A percentile compares a stretch with the other conserved stretches of the same genome.
phyloP scores from a whole-genome alignment of 169 alveolate species.

The Amoebophrya sp. region DNA sequence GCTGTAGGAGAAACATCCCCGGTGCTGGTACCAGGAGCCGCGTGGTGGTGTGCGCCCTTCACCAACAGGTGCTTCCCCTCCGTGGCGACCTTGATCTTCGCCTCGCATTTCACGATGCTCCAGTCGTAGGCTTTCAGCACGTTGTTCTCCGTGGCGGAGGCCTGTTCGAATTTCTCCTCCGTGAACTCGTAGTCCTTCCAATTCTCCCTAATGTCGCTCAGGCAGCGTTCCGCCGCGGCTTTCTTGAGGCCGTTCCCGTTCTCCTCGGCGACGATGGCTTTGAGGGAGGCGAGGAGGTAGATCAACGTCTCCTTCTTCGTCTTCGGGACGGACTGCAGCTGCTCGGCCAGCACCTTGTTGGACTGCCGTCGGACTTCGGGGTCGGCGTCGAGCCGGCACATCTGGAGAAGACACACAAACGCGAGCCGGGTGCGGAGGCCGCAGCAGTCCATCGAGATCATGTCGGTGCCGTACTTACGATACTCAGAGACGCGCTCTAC shows the following conservation, averaged over 20 bases:
- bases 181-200: neutral
- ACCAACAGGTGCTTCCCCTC: neutral
- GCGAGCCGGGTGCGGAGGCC: neutral
- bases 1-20: no score
- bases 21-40: no score
- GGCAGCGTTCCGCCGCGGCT: neutral
- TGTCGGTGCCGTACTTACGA: neutral
- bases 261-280: neutral
- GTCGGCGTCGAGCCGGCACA: neutral
- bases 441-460: neutral
- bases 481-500: neutral
- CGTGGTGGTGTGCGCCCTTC: neutral
- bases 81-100: no score
- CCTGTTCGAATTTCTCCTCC: neutral
- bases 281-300: neutral
- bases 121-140: neutral
- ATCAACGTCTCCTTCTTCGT: neutral
- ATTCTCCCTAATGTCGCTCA: neutral
- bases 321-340: constrained; percentile 1
- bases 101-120: neutral
- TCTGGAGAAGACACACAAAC: neutral
- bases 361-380: neutral
- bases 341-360: neutral
- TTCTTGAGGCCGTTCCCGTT: neutral
- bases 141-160: neutral